Base-by-base conservation (phyloP, 176 grass and related monocot genomes). In the Eleusine indica region DNA sequence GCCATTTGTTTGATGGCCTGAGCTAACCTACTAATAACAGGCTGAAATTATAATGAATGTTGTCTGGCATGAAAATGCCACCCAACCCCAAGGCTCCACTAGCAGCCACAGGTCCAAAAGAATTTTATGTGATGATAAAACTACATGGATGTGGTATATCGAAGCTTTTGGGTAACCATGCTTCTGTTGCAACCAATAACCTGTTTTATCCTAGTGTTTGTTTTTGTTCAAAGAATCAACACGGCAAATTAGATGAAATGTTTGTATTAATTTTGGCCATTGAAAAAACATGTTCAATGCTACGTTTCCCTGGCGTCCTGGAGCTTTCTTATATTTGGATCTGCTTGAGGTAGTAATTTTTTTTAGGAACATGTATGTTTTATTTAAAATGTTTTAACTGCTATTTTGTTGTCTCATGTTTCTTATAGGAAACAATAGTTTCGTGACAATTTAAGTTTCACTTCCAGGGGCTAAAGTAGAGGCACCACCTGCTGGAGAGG, bases 381-480 rank as follows among this genome's bases (percentile, higher is more conserved):
- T 12, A 47, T 47, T 47, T 8, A 12, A 47, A 47, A 47, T 47
- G 2, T 10, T 47, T 47, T 47, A 47, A 47, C 44, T 47, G 44
- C 44, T 47, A 47, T 1, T 47, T 47, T 47, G 44, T 47, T 47
- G 44, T 47, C 44, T 10, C 44, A 47, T 47, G 11, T 47, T 47
- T 47, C 44, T 47, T 47, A 12, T 47, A 47, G 44, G 44, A 47
- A 47, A 47, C 9, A 47, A 47, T 10, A 47, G 9, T 47, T 7
- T 66, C 51, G 25, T 82, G 64, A 70, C 9, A 54, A 54, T 7
- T 64, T 28, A 28, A 83, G 32, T 86, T 88, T 84, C 13, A 76
- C 60, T 81, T 87, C 49, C 73, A 91, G 88, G 75, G 76, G 87
- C 77, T 67, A 84, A 85, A 56, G 70, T 80, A 53, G 82, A 92